phyloP scores from a whole-genome alignment of 331 rosid genomes.

The Phaseolus coccineus region DNA sequence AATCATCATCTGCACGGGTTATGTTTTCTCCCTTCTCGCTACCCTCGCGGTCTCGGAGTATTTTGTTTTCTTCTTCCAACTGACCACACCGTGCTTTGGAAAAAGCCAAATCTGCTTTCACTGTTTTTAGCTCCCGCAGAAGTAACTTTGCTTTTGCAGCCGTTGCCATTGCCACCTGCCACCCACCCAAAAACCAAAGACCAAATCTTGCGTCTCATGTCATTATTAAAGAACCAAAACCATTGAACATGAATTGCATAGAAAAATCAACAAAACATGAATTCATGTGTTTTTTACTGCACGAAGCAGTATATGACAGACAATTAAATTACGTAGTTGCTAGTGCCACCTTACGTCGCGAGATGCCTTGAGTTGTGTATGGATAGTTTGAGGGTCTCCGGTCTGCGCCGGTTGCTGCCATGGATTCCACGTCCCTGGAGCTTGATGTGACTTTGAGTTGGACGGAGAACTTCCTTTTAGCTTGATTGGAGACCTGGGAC shows the following conservation, averaged over 20 bases:
- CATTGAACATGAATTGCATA: not conserved
- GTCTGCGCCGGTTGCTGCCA: slow-evolving; percentile 55
- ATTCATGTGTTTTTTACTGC: not conserved
- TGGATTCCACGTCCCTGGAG: slow-evolving; percentile 41
- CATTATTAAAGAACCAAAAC: not conserved
- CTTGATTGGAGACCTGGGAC: slow-evolving; percentile 55
- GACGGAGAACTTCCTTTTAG: slow-evolving; percentile 54
- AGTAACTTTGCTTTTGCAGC: slow-evolving; percentile 96
- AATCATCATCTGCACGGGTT: slow-evolving; percentile 82
- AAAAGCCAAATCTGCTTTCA: slow-evolving; percentile 86
- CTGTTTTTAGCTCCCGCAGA: slow-evolving; percentile 88
- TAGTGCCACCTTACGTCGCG: slow-evolving; percentile 97
- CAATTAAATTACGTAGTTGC: slow-evolving; percentile 63
- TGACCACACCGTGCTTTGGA: slow-evolving; percentile 87
- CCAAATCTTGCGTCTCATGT: not conserved
- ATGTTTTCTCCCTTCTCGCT: slow-evolving; percentile 73
- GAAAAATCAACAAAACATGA: too few species aligned
- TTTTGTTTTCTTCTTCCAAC: slow-evolving; percentile 92
- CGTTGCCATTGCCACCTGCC: slow-evolving; percentile 95
- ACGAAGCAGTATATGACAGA: slow-evolving; percentile 5
- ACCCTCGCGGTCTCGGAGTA: slow-evolving; percentile 77
- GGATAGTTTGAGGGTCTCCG: slow-evolving; percentile 44
- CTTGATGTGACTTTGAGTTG: slow-evolving; percentile 42
- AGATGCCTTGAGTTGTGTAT: slow-evolving; percentile 90
- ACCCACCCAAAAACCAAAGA: slow-evolving; percentile 28